Evolutionary conservation across 225 moss, liverwort and hornwort genomes (phyloP).

Genomic region (Bryum argenteum): DNA sequence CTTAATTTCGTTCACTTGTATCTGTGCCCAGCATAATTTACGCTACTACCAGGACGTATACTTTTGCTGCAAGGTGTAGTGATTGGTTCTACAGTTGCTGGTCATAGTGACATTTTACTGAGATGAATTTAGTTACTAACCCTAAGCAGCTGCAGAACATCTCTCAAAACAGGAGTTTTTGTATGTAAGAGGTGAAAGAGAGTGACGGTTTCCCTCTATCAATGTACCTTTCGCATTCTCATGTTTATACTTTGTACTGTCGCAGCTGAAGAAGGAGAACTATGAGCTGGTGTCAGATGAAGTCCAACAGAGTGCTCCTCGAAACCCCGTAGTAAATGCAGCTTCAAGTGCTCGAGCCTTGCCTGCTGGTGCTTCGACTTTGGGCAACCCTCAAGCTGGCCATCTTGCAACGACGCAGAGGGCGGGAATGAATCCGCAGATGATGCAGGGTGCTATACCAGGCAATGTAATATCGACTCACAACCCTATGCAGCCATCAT

Average conservation of each 20-base stretch:
- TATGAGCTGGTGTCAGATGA: slow-evolving; percentile 88
- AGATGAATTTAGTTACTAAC: slow-evolving; percentile 1
- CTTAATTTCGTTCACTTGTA: slow-evolving; percentile 14
- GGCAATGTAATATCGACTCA: slow-evolving; percentile 64
- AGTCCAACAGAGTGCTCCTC: slow-evolving; percentile 76
- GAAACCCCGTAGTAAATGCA: slow-evolving; percentile 83
- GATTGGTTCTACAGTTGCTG: background rate
- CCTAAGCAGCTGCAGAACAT: slow-evolving; percentile 1
- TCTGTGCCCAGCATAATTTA: slow-evolving; percentile 18
- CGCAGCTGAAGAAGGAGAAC: slow-evolving; percentile 94
- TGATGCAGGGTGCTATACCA: slow-evolving; percentile 67
- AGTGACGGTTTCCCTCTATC: background rate
- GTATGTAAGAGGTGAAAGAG: background rate
- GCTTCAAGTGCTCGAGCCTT: slow-evolving; percentile 96
- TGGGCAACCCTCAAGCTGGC: slow-evolving; percentile 67
- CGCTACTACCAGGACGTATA: slow-evolving; percentile 13
- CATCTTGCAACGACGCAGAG: slow-evolving; percentile 78
- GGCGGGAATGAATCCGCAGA: slow-evolving; percentile 69
- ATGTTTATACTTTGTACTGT: slow-evolving; percentile 20
- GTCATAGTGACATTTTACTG: background rate
- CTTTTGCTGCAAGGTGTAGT: slow-evolving; percentile 9
- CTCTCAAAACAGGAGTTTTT: slow-evolving; percentile 5
- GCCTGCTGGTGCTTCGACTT: slow-evolving; percentile 95
- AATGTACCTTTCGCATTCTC: slow-evolving; percentile 14
- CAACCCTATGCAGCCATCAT: slow-evolving; percentile 84